Conservation (phyloP, 768 basidiomycete genomes). For the Pleurotus salmoneostramineus region DNA sequence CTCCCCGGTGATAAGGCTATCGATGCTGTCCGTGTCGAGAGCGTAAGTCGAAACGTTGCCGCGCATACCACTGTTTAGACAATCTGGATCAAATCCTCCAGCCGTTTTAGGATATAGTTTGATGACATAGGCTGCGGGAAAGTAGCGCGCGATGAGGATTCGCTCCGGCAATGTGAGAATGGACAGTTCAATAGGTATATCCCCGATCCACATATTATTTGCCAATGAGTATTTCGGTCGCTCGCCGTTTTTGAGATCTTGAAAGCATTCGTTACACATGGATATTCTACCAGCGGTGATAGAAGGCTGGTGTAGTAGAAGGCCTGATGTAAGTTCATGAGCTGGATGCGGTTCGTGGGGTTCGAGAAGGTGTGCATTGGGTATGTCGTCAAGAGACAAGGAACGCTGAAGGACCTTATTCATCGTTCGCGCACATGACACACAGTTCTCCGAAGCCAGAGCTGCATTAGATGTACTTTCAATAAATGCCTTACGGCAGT, state of each 20-base stretch:
- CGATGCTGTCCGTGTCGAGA: slow-evolving; percentile 20
- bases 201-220: slow-evolving; percentile 31
- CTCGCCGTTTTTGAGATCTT: not conserved
- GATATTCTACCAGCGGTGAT: not conserved
- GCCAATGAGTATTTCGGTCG: slow-evolving; percentile 12
- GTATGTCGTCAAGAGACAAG: not conserved
- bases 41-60: slow-evolving; percentile 31
- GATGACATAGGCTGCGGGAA: slow-evolving; percentile 21
- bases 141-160: slow-evolving; percentile 22
- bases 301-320: slow-evolving; percentile 2
- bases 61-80: slow-evolving; percentile 24
- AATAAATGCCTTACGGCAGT: not conserved
- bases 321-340: slow-evolving; percentile 2
- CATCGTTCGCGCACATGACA: not conserved
- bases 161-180: slow-evolving; percentile 24
- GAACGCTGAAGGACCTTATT: not conserved
- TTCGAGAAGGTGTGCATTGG: not conserved
- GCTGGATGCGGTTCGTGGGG: not conserved
- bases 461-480: not conserved
- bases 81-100: not conserved
- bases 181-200: slow-evolving; percentile 17
- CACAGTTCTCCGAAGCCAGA: not conserved
- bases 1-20: slow-evolving; percentile 26
- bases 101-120: slow-evolving; percentile 24
- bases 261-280: slow-evolving; percentile 2